Conservation (phyloP, 352 stramenopile genomes). For the Globisporangium polare region DNA sequence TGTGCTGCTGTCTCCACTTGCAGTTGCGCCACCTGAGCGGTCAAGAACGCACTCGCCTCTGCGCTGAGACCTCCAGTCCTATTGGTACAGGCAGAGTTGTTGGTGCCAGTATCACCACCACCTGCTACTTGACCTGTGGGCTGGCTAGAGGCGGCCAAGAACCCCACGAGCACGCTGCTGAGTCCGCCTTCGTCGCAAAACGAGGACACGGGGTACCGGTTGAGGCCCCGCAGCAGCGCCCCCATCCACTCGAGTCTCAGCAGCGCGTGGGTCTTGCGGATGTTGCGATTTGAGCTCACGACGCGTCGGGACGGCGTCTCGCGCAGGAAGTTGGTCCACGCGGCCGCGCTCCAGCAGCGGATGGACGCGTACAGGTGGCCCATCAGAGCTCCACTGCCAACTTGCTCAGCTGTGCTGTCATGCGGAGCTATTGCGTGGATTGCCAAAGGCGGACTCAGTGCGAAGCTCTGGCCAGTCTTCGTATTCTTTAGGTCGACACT, state of each 20-base stretch:
- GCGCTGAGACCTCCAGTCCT: not conserved
- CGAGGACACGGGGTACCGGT: conserved; percentile 65
- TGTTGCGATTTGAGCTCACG: conserved; percentile 60
- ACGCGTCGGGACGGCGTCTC: conserved; percentile 36
- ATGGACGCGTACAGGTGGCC: conserved; percentile 26
- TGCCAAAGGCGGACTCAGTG: conserved; percentile 2
- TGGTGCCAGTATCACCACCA: conserved; percentile 3
- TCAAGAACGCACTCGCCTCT: conserved; percentile 20
- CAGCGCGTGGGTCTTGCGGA: conserved; percentile 24
- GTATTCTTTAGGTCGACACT: not conserved
- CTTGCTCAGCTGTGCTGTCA: not conserved
- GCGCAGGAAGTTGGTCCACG: conserved; percentile 40
- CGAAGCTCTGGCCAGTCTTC: not conserved
- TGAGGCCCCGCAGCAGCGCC: conserved; percentile 61
- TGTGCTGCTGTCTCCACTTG: conserved; percentile 46
- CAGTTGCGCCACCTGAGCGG: conserved; percentile 42
- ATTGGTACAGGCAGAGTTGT: not conserved
- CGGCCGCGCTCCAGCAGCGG: conserved; percentile 41
- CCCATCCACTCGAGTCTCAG: conserved; percentile 52
- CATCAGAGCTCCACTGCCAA: conserved; percentile 1
- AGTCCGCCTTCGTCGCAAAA: conserved; percentile 74
- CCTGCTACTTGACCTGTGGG: not conserved
- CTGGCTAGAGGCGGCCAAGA: conserved; percentile 18
- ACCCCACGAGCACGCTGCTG: conserved; percentile 37
- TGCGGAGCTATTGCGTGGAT: conserved; percentile 4